Evolutionary conservation across 164 flowering plant species (phyloP).

Genomic region (Vitis amurensis): DNA sequence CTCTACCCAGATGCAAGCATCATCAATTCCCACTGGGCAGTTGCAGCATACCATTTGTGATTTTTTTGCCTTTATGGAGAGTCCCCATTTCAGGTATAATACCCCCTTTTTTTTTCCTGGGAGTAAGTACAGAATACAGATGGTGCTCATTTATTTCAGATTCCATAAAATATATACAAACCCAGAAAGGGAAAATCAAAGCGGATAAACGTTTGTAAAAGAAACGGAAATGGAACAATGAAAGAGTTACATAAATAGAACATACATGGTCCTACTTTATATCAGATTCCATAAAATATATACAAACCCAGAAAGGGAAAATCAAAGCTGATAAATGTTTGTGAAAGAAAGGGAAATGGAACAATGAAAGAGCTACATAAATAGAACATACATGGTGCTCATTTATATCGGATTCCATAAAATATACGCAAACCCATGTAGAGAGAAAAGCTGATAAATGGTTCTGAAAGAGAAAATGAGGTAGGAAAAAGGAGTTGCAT

Average conservation of each 20-base stretch:
- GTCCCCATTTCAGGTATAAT: not conserved
- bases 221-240: no score
- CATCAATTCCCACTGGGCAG: no score
- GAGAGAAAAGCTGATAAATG: not conserved
- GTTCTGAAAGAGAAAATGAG: not conserved
- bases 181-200: no score
- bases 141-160: no score
- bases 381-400: not conserved
- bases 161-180: no score
- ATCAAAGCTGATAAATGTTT: no score
- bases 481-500: constrained; percentile 1
- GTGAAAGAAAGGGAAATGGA: no score
- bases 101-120: not conserved
- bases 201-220: no score
- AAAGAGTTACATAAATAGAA: not conserved
- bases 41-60: no score
- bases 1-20: not conserved
- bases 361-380: not conserved
- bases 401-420: not conserved
- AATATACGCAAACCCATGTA: not conserved
- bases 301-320: no score
- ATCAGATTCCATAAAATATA: not conserved
- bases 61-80: not conserved
- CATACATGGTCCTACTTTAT: not conserved
- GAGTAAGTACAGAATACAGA: no score